Base-by-base conservation (phyloP, 2,329 filamentous ascomycete genomes). In the Dactylellina haptotyla region DNA sequence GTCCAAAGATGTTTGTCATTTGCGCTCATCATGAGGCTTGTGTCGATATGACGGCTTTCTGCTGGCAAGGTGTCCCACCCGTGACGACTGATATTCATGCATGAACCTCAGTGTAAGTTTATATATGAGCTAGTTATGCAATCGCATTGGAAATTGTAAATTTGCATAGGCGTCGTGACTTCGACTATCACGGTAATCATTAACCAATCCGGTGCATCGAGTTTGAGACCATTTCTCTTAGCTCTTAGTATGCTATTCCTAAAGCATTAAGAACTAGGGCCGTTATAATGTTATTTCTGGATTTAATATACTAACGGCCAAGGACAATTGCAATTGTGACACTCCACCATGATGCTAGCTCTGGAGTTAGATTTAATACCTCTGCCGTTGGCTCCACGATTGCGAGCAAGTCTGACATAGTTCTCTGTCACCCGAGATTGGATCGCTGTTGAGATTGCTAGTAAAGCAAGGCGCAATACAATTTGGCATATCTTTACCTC, bases 161-260 rank as follows among this genome's bases (percentile, higher is more conserved):
- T n/a, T 28, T 8, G 9, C 26, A 43, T 34, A 56, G 1, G 32
- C 39, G 41, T 18, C 23, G 26, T 39, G 8, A 43, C 65, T 23
- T 62, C n/a, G n/a, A 70, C 56, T 48, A 62, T n/a, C 23, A 23
- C 48, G 30, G 61, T 14, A 30, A 69, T 25, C 53, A 67, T 59
- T 3, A 59, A n/a, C 63, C 63, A 59, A 50, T 67, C 63, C 32
- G 23, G 23, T n/a, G 53, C 51, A 14, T 67, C 63, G 14, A 67
- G 26, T 51, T 34, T 58, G 3, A 20, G 25, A 18, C 54, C 53
- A n/a, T 26, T 53, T 20, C 64, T 59, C 8, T 10, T 25, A 18
- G 28, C 25, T 46, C 46, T 53, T 14, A 67, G 14, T 16, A 69
- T 54, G n/a, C 64, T 61, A 59, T 48, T 25, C 14, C 9, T 20